A percentile compares a stretch with the other conserved stretches of the same genome.
Conservation (phyloP, 495 filamentous ascomycete species). For the Staphylotrichum longicolle region DNA sequence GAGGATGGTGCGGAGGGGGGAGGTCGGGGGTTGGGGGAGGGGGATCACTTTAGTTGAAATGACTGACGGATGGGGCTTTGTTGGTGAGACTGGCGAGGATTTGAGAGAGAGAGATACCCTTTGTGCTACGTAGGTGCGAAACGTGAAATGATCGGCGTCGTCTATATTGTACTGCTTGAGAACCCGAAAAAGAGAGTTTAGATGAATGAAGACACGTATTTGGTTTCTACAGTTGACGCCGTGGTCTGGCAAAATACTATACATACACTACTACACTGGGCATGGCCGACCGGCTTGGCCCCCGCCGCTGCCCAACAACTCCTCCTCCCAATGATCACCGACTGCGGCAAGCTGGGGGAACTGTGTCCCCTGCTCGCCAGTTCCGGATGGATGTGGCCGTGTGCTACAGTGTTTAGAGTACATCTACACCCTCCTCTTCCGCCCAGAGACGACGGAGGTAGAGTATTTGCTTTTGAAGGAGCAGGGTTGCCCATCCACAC, state of each 20-base stretch:
- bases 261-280: slow-evolving; percentile 16
- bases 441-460: neutral
- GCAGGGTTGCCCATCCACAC: neutral
- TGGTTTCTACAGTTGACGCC: slow-evolving; percentile 17
- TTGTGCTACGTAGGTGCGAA: no score
- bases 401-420: slow-evolving; percentile 16
- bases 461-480: neutral
- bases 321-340: slow-evolving; percentile 8
- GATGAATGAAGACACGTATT: neutral
- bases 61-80: no score
- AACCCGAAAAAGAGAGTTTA: no score
- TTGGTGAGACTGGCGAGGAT: no score
- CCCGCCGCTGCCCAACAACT: neutral
- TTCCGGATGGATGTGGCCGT: neutral
- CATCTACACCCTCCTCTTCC: neutral
- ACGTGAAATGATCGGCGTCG: no score
- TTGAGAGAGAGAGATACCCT: no score
- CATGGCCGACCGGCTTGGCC: neutral
- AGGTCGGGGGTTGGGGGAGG: slow-evolving; percentile 44
- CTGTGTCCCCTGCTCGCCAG: slow-evolving; percentile 7
- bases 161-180: no score
- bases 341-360: neutral
- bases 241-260: slow-evolving; percentile 14
- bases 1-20: slow-evolving; percentile 43
- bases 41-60: slow-evolving; percentile 46